Base-by-base conservation (phyloP, 129 eudicot species). In the Flaveria robusta region DNA sequence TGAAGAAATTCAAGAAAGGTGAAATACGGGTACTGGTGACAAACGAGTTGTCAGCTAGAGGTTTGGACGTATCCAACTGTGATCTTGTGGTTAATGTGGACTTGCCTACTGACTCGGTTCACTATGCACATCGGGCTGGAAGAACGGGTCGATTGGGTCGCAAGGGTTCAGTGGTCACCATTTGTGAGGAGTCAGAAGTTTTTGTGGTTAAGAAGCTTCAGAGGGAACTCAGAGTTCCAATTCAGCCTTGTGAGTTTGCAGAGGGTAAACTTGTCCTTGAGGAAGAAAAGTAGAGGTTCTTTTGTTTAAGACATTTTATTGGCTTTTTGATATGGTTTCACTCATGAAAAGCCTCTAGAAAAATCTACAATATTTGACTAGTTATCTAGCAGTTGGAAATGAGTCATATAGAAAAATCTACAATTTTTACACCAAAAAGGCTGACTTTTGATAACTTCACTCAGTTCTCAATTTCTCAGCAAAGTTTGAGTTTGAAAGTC, bases 111-210 rank as follows among this genome's bases (percentile, higher is more conserved):
- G 98, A 93, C 84, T 83, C 95, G 9, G 83, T 78, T 82, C 98
- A 93, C 81, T 93, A 90, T 64, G 97, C 97, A 8, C 97, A 93
- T 74, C 95, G 96, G 52, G 98, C 98, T 29, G 98, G 98, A 34
- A 74, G 98, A 72, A 87, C 98, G 4, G 98, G 98, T 15, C 85
- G 97, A 14, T 90, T 92, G 66, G 98, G 98, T 0, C 74, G 98
- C 72, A 90, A 81, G 81, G 98, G 96, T 55, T 85, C 81, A 14
- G 98, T 92, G 64, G 92, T 90, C 37, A 88, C 49, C 49, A 43
- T 43, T 1, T 43, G 49, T 43, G 49, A 43, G 49, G 14, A 43
- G 49, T 43, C 49, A 0, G 49, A 43, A 43, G 49, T 43, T 1
- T 43, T 43, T 43, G 49, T 43, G 49, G 49, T 43, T 43, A 43